Evolutionary conservation across 73 alveolate species (phyloP), one percentile per base, ranked within the genome.

Genomic region (Blepharisma japonicum): DNA sequence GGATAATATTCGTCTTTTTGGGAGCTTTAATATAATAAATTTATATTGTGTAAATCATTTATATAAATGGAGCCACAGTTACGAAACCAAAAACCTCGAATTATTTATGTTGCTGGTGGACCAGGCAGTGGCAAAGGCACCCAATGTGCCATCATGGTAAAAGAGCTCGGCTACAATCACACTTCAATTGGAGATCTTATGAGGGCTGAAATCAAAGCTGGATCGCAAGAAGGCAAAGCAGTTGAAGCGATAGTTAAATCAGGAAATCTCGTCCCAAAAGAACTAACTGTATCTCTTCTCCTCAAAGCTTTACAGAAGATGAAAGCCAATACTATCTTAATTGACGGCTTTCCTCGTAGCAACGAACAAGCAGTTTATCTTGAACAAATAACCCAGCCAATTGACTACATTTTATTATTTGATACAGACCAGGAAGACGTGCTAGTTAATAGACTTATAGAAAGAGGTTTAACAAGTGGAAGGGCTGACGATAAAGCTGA

Each of bases 401-500:
- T 70, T 7, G 66, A 47, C 6, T 45, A 9, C 80, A 70, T 70
- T 45, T n/a, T 70, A 7, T 54, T 14, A 7, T 70, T 70, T 45
- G 86, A 78, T 47, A 80, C 81, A 46, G 78, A 78, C 23, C 81
- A 78, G 42, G 86, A 77, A 38, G 81, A 83, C 7, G 39, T 78
- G 45, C 83, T 83, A 27, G 84, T 67, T 8, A 83, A 83, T 48
- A 77, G 79, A 77, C 45, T n/a, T 20, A 47, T 20, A 51, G 77
- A 91, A 79, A 84, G 99, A 81, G 97, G 95, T 46, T 93, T 92
- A 86, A 18, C 77, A 27, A 23, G 81, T 32, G 99, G 99, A 20
- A 87, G 99, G 79, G 91, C 87, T 18, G 99, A 97, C 89, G 99
- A 97, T 83, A 97, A 97, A 83, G 94, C 85, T 66, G 99, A 95